Evolutionary conservation across 2,329 filamentous ascomycete species (phyloP), one percentile per base, ranked within the genome.

Genomic region (Fusarium equiseti): DNA sequence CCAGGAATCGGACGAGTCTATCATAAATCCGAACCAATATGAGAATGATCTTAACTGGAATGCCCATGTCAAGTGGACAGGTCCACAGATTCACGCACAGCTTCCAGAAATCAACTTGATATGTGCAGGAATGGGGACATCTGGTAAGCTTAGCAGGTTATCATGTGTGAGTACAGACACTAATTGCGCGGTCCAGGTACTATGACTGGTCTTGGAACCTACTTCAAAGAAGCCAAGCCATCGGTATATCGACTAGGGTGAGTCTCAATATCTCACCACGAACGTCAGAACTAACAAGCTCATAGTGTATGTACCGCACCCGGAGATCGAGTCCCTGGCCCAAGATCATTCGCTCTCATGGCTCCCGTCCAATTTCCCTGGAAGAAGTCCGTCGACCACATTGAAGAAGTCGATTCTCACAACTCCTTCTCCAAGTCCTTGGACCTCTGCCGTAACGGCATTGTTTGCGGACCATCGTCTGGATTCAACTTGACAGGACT

Each of bases 391-490:
- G 81, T 90, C 3, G 88, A 90, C 70, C 76, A 79, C 2, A 83
- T 89, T 11, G 87, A 89, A 60, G 83, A 88, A 54, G 87, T 90
- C 2, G 84, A 83, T 3, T 89, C 87, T 0, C 77, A 80, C 10
- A 84, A 88, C 40, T 86, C 88, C 0, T 90, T 84, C 73, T 77
- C 80, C 0, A 66, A 86, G 10, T 90, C 87, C 0, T 74, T 90
- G 29, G 79, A 85, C 15, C 79, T 91, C 3, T 88, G 83, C 26
- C 82, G 88, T 3, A 80, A 89, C 53, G 88, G 89, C 0, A 76
- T 90, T 9, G 81, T 90, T 9, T 88, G 85, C 43, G 89, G 89
- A 0, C 89, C 89, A 0, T 89, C 87, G 0, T 90, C 87, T 0
- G 88, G 89, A 0, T 87, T 89, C 72, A 88, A 87, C 56, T 78